A percentile compares a stretch with the other conserved stretches of the same genome.
Evolutionary conservation across 768 basidiomycete species (phyloP).

Genomic region (Lentinus brumalis): DNA sequence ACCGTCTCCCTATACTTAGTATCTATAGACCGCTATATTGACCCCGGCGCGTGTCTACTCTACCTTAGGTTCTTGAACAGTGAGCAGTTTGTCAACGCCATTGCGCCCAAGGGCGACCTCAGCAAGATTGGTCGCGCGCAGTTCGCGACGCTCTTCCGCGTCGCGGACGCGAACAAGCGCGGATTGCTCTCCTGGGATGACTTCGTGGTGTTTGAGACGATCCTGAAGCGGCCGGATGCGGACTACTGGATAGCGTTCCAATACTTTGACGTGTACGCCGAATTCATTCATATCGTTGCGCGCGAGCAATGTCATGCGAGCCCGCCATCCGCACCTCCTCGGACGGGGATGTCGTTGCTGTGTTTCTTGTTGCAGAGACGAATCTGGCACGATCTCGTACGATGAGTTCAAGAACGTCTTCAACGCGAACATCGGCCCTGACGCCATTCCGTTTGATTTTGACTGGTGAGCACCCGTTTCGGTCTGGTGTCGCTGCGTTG

Average conservation of each 20-base stretch:
- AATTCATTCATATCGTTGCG: background rate
- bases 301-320: conserved; percentile 9
- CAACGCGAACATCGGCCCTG: conserved; percentile 72
- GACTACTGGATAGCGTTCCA: conserved; percentile 97
- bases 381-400: conserved; percentile 89
- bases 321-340: background rate
- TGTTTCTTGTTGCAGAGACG: conserved; percentile 56
- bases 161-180: conserved; percentile 77
- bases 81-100: conserved; percentile 92
- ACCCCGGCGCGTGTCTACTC: background rate
- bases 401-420: conserved; percentile 96
- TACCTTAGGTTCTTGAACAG: conserved; percentile 75
- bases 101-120: conserved; percentile 85
- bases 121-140: conserved; percentile 85
- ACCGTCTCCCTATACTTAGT: background rate
- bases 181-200: conserved; percentile 92
- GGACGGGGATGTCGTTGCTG: background rate
- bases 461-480: conserved; percentile 61
- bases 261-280: conserved; percentile 89
- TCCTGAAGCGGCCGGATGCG: conserved; percentile 91
- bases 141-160: conserved; percentile 87
- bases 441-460: conserved; percentile 92
- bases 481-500: background rate
- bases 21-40: background rate
- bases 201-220: conserved; percentile 92